phyloP scores from a whole-genome alignment of 257 asterid species.

The Mentha longifolia region DNA sequence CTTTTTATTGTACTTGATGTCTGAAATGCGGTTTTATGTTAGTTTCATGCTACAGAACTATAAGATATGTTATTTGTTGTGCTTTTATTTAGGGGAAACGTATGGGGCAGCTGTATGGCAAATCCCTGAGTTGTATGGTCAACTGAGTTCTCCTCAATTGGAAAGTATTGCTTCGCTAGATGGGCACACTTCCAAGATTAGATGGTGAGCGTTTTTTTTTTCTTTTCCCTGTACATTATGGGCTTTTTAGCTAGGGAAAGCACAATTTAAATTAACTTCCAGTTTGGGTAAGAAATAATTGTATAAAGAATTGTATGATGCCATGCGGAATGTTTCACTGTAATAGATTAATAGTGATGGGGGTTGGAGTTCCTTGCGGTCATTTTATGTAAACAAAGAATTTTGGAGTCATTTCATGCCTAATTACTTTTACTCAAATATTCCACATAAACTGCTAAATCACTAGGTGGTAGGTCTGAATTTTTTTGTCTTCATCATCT shows the following conservation, averaged over 20 bases:
- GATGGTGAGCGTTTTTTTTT: constrained; percentile 57
- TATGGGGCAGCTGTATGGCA: constrained; percentile 97
- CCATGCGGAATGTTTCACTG: neutral
- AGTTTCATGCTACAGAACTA: constrained; percentile 15
- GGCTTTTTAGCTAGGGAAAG: constrained; percentile 22
- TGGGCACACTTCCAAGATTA: constrained; percentile 76
- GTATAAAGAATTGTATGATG: neutral
- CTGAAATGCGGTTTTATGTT: neutral
- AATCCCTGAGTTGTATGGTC: constrained; percentile 96
- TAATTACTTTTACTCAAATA: constrained; percentile 7
- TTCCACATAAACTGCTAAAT: constrained; percentile 18
- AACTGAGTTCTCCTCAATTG: constrained; percentile 88
- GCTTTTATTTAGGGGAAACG: constrained; percentile 62
- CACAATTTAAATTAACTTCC: neutral
- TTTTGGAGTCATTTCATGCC: constrained; percentile 10
- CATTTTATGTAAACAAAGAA: neutral
- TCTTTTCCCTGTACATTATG: neutral
- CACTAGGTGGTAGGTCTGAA: constrained; percentile 7
- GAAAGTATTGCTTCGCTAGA: constrained; percentile 84
- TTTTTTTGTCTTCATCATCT: constrained; percentile 7
- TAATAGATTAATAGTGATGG: constrained; percentile 13
- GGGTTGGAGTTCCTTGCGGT: constrained; percentile 14
- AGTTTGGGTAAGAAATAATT: neutral
- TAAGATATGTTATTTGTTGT: constrained; percentile 19
- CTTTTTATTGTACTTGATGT: constrained; percentile 22